Percentiles rank a stretch among this genome's conserved stretches.
phyloP scores from a whole-genome alignment of 345 rosid species.

The Clarkia xantiana region DNA sequence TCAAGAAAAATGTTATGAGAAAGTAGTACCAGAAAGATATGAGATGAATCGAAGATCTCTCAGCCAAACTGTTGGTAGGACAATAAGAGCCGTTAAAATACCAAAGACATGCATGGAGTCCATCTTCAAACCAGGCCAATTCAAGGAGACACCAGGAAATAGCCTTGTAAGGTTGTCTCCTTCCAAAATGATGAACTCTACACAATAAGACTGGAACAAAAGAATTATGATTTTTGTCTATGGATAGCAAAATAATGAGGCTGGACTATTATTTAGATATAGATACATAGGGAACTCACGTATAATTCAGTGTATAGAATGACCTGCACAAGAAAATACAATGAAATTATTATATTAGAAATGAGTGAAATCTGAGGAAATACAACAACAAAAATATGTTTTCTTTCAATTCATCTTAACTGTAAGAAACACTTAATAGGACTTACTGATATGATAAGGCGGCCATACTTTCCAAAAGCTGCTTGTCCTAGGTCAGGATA shows the following conservation, averaged over 20 bases:
- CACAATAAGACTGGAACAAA: slow-evolving; percentile 61
- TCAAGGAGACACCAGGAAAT: slow-evolving; percentile 64
- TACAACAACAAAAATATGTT: neutral
- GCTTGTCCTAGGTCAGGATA: slow-evolving; percentile 96
- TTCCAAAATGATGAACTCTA: slow-evolving; percentile 83
- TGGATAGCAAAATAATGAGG: neutral
- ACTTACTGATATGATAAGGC: slow-evolving; percentile 65
- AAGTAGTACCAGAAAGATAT: slow-evolving; percentile 63
- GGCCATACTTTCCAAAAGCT: slow-evolving; percentile 86
- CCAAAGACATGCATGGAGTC: slow-evolving; percentile 73
- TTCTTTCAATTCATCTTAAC: neutral
- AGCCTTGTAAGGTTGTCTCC: slow-evolving; percentile 79
- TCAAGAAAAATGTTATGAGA: neutral
- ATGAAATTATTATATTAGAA: slow-evolving; percentile 3
- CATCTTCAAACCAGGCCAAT: slow-evolving; percentile 39
- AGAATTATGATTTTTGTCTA: slow-evolving; percentile 8
- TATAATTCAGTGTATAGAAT: slow-evolving; percentile 64
- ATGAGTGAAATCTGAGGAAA: neutral
- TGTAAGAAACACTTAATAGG: neutral
- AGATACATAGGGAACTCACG: slow-evolving; percentile 32
- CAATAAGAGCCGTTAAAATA: slow-evolving; percentile 50
- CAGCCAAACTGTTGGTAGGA: slow-evolving; percentile 81
- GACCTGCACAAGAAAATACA: slow-evolving; percentile 43
- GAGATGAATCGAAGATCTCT: slow-evolving; percentile 69
- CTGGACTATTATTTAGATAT: neutral